Evolutionary conservation across 2,329 filamentous ascomycete genomes (phyloP).

Genomic region (Macroventuria anomochaeta): DNA sequence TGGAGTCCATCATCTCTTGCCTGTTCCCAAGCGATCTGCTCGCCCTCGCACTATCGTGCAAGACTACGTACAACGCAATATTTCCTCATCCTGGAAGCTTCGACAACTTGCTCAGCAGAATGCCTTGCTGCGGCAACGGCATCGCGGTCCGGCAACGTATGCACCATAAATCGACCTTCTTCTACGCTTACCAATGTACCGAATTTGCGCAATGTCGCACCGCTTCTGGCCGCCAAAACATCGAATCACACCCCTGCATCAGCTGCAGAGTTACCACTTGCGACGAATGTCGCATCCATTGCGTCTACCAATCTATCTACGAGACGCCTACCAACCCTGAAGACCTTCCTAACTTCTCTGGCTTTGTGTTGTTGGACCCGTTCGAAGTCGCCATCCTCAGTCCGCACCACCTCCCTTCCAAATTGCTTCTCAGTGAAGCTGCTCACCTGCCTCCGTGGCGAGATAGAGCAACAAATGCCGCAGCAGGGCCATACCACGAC

Average conservation of each 20-base stretch:
- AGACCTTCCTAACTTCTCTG: slow-evolving; percentile 41
- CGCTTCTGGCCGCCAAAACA: not conserved
- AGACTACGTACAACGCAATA: slow-evolving; percentile 31
- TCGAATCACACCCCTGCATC: slow-evolving; percentile 35
- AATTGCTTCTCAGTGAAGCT: not conserved
- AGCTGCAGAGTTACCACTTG: slow-evolving; percentile 41
- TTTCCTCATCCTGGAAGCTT: slow-evolving; percentile 33
- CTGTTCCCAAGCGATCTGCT: slow-evolving; percentile 37
- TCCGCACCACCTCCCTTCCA: slow-evolving; percentile 29
- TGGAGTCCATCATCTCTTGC: slow-evolving; percentile 32
- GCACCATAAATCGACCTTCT: slow-evolving; percentile 36
- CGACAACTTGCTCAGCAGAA: slow-evolving; percentile 34
- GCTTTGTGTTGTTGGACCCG: slow-evolving; percentile 36
- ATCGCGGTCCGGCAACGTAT: slow-evolving; percentile 26
- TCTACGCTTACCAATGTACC: slow-evolving; percentile 29
- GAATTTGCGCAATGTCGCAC: slow-evolving; percentile 35
- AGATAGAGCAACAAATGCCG: not conserved
- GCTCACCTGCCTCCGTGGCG: not conserved
- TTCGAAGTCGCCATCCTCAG: slow-evolving; percentile 40
- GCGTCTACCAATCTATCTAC: slow-evolving; percentile 42
- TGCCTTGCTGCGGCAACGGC: slow-evolving; percentile 38
- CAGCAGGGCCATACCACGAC: slow-evolving; percentile 35
- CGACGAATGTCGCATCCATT: slow-evolving; percentile 46
- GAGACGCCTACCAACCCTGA: slow-evolving; percentile 32
- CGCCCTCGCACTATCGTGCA: slow-evolving; percentile 39